Evolutionary conservation across 176 grass and related monocot species (phyloP).

Genomic region (Musa itinerans): DNA sequence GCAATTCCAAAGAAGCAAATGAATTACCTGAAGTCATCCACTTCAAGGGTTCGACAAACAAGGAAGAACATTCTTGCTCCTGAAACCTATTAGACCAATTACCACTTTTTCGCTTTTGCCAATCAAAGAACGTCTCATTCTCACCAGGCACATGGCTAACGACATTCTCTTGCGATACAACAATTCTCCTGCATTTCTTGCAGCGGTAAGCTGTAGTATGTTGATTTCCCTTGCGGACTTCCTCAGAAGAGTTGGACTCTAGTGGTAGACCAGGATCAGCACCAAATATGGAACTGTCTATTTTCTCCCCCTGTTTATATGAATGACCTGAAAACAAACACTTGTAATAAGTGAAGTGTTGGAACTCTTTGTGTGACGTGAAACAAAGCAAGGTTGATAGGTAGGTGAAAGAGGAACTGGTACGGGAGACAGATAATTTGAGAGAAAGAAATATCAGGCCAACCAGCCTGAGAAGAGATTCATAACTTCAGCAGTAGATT

Average conservation of each 20-base stretch:
- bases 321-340: constrained; percentile 40
- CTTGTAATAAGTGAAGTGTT: too few relatives aligned
- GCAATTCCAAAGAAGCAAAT: not conserved
- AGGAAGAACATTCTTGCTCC: constrained; percentile 70
- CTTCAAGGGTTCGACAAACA: constrained; percentile 87
- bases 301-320: constrained; percentile 59
- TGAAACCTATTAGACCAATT: constrained; percentile 26
- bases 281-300: constrained; percentile 61
- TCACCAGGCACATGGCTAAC: constrained; percentile 62
- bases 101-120: constrained; percentile 49
- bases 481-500: too few relatives aligned
- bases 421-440: too few relatives aligned
- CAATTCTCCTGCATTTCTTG: constrained; percentile 76
- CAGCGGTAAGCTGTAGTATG: constrained; percentile 60
- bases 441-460: too few relatives aligned
- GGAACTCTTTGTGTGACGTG: too few relatives aligned
- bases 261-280: constrained; percentile 58
- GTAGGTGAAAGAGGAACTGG: too few relatives aligned
- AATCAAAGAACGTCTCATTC: constrained; percentile 61
- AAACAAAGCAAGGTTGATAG: too few relatives aligned
- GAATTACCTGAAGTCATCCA: constrained; percentile 88
- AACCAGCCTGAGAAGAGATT: too few relatives aligned
- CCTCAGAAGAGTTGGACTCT: constrained; percentile 24
- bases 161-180: constrained; percentile 63
- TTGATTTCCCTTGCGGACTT: constrained; percentile 19